Percentiles rank a stretch among this genome's conserved stretches.
Conservation (phyloP, 2,329 filamentous ascomycete species). For the Orbilia quercus region DNA sequence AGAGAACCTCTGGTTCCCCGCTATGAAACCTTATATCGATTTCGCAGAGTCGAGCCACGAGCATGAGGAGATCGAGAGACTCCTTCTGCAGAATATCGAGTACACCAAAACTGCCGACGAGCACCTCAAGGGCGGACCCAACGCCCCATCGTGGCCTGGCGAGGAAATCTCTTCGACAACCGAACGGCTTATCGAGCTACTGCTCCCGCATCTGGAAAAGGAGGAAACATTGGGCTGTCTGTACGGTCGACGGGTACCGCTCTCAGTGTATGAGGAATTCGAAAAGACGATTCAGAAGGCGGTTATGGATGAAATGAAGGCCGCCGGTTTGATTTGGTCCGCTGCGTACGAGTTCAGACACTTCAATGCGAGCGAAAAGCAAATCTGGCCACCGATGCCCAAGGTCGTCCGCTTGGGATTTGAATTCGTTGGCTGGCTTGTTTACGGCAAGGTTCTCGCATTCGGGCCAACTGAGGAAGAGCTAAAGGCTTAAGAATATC, state of each 20-base stretch:
- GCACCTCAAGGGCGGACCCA: constrained; percentile 40
- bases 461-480: constrained; percentile 43
- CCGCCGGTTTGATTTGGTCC: constrained; percentile 26
- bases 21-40: constrained; percentile 54
- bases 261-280: constrained; percentile 26
- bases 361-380: constrained; percentile 51
- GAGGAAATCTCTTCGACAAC: constrained; percentile 52
- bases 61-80: constrained; percentile 54
- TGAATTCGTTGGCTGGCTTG: constrained; percentile 43
- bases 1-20: constrained; percentile 55
- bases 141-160: constrained; percentile 43
- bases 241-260: constrained; percentile 49
- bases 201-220: constrained; percentile 53
- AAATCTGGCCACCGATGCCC: constrained; percentile 54
- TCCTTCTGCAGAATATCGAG: constrained; percentile 35
- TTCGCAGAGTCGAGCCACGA: constrained; percentile 56
- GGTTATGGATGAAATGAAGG: constrained; percentile 44
- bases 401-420: constrained; percentile 34
- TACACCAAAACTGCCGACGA: constrained; percentile 36
- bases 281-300: constrained; percentile 48
- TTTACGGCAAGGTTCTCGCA: constrained; percentile 43
- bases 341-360: constrained; percentile 41
- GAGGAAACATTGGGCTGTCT: constrained; percentile 54
- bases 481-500: constrained; percentile 26
- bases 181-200: constrained; percentile 37